Base-by-base conservation (phyloP, 129 eudicot species). In the Chrysanthemum seticuspe region DNA sequence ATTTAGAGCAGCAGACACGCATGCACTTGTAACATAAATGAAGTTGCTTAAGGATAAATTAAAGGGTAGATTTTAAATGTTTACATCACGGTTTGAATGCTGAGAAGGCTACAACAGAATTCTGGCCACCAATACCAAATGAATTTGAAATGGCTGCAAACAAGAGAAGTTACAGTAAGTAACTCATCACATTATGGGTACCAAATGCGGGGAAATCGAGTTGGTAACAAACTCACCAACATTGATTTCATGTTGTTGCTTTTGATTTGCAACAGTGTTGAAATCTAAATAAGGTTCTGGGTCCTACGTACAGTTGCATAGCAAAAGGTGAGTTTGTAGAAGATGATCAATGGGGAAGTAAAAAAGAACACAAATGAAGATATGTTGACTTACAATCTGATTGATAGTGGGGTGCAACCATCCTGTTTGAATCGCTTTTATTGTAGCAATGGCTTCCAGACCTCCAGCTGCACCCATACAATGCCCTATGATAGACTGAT, bases 351-450 rank as follows among this genome's bases (percentile, higher is more conserved):
- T 50, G 55, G 1, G 55, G 55, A 50, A 50, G 6, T 0, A 50
- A 2, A 50, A 50, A 50, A 50, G 13, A 50, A 10, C 14, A 49
- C 5, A 3, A 29, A 29, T 29, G 34, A 0, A 29, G 27, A 25
- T 25, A 25, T 25, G 27, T 25, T 25, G 27, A 25, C 2, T 25
- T 25, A 91, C 97, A 72, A 84, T 88, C 80, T 91, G 97, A 62
- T 88, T 91, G 3, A 91, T 91, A 3, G 88, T 74, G 10, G 97
- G 97, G 69, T 91, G 97, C 74, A 91, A 60, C 97, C 97, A 91
- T 73, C 96, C 95, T 1, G 95, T 86, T n/a, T 88, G 85, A 55
- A 86, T 77, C 71, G 95, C 97, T 86, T 91, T 91, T 10, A 89
- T 76, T n/a, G 91, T 80, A 14, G 96, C 92, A 31, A 89, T 89